Evolutionary conservation across 1,139 yeast genomes (phyloP).

Genomic region (Yarrowia galli): DNA sequence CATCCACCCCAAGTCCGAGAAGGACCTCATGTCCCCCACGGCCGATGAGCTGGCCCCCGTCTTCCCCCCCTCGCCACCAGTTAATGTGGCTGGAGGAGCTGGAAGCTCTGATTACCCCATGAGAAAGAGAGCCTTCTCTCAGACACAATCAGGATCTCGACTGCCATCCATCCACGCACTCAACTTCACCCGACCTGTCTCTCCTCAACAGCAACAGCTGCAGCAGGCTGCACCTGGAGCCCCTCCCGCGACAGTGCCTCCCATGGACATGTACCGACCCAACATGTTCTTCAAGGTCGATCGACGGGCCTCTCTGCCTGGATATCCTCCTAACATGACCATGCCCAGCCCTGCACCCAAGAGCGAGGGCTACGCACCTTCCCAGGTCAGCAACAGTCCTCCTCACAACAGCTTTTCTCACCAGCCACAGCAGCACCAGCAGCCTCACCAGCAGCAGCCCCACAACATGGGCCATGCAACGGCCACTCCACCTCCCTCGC

Average conservation of each 20-base stretch:
- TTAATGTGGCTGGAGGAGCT: conserved; percentile 22
- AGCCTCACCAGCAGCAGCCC: conserved; percentile 19
- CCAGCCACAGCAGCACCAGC: conserved; percentile 10
- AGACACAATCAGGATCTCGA: conserved; percentile 6
- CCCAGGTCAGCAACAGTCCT: conserved; percentile 6
- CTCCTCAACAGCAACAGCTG: conserved; percentile 31
- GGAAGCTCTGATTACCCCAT: conserved; percentile 18
- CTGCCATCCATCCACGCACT: conserved; percentile 38
- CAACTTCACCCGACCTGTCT: conserved; percentile 29
- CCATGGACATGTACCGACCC: conserved; percentile 38
- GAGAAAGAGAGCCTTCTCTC: conserved; percentile 31
- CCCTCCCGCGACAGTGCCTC: conserved; percentile 20
- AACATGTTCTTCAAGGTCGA: conserved; percentile 35
- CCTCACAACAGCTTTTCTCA: conserved; percentile 22
- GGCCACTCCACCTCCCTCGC: conserved; percentile 41
- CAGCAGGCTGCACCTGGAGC: conserved; percentile 32
- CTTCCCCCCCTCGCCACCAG: conserved; percentile 35
- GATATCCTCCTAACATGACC: conserved; percentile 20
- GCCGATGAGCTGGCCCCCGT: conserved; percentile 31
- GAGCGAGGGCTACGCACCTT: conserved; percentile 16
- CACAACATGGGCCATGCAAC: conserved; percentile 21
- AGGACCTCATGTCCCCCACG: conserved; percentile 35
- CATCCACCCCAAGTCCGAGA: conserved; percentile 36
- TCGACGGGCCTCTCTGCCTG: conserved; percentile 33
- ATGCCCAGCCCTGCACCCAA: conserved; percentile 24